Evolutionary conservation across 768 basidiomycete species (phyloP), one percentile per base, ranked within the genome.

Genomic region (Phlebiopsis gigantea): DNA sequence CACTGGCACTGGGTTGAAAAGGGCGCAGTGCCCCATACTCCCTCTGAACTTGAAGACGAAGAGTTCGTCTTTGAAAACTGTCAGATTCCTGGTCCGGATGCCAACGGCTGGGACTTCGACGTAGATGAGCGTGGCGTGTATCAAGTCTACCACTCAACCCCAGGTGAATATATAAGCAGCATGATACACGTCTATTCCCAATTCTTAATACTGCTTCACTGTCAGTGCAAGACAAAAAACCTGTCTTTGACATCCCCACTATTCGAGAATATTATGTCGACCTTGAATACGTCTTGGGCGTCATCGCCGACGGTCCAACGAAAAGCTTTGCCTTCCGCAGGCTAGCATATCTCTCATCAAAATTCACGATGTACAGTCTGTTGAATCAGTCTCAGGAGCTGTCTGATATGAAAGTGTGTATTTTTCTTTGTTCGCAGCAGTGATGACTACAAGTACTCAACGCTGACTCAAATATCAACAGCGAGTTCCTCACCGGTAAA

Each of bases 211-310:
- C 12, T 39, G 34, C 17, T 39, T 50, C 25, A 31, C 25, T 14
- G 39, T 10, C 25, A 59, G 58, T 48, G 21, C 62, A 68, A 51
- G 71, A 72, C 19, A 75, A 60, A 44, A 79, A 78, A 50, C 91
- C 93, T 0, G 71, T 83, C 0, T 94, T 87, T 66, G 79, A 85
- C 56, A 79, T 96, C 6, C 94, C 94, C 2, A 85, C 79, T 46
- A 87, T 98, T 49, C 80, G 89, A 59, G 97, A 99, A 69, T 99
- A 98, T 68, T 99, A 97, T 68, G 78, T 93, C 53, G 97, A 99
- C 68, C 82, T 99, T 5, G 96, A 99, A 68, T 93, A 87, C 67
- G 79, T 98, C 14, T 80, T 98, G 1, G 77, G 80, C 4, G 93
- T 98, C 60, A 97, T 98, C 55, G 82, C 93, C 1, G 93, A 97